Evolutionary conservation across 78 protist species (phyloP).

Genomic region (Dictyostelium purpureum): DNA sequence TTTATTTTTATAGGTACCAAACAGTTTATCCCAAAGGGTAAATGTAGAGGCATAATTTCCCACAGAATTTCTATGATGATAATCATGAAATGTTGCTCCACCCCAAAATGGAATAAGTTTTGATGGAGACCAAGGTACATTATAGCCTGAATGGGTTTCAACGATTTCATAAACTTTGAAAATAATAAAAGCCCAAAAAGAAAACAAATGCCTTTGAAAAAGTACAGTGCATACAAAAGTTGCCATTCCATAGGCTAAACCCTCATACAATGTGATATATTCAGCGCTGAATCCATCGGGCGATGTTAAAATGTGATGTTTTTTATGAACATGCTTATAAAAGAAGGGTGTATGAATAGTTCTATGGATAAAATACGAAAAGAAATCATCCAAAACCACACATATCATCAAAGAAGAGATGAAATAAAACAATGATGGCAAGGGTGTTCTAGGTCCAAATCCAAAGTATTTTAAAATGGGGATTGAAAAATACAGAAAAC

Average conservation of each 20-base stretch:
- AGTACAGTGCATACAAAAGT: slow-evolving; percentile 61
- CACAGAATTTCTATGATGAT: slow-evolving; percentile 64
- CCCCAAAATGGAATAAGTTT: slow-evolving; percentile 74
- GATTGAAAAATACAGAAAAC: no score
- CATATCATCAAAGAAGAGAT: no score
- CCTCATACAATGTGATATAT: slow-evolving; percentile 46
- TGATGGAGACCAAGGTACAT: slow-evolving; percentile 53
- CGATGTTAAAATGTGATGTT: slow-evolving; percentile 37
- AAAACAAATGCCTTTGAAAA: slow-evolving; percentile 10
- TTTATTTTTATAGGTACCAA: slow-evolving; percentile 51
- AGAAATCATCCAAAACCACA: no score
- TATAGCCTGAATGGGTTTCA: slow-evolving; percentile 66
- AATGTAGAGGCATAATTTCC: slow-evolving; percentile 65
- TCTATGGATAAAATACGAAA: no score
- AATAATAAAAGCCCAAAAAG: slow-evolving; percentile 29
- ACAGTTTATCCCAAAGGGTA: slow-evolving; percentile 15
- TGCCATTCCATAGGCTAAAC: slow-evolving; percentile 42
- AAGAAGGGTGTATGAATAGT: no score
- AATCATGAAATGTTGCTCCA: slow-evolving; percentile 74
- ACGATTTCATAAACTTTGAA: slow-evolving; percentile 46
- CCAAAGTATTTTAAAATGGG: no score
- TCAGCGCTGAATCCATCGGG: slow-evolving; percentile 70
- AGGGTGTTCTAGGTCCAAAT: no score
- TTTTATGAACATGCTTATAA: no score
- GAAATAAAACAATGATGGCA: no score